phyloP scores from a whole-genome alignment of 1,284 basidiomycete species.

The Lentinula novae-zelandiae region DNA sequence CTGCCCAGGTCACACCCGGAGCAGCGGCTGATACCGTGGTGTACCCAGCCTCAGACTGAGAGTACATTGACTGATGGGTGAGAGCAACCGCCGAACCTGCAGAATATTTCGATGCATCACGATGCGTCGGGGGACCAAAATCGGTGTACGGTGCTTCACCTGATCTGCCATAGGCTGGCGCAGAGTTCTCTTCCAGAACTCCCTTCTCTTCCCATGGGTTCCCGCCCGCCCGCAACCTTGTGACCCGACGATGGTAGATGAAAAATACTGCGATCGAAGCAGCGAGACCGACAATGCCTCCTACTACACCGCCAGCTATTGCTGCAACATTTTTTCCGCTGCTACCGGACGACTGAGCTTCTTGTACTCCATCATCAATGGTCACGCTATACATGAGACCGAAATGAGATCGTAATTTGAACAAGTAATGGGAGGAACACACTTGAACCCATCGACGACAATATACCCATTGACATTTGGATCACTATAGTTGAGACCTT shows the following conservation, averaged over 20 bases:
- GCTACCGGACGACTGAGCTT: neutral
- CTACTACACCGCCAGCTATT: neutral
- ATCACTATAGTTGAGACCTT: neutral
- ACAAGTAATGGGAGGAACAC: neutral
- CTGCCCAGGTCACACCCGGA: neutral
- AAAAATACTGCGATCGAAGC: neutral
- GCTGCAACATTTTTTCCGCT: neutral
- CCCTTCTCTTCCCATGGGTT: neutral
- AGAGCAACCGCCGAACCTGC: neutral
- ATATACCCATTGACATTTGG: neutral
- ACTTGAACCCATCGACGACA: neutral
- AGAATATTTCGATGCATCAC: neutral
- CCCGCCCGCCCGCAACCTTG: no score
- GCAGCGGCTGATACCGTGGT: neutral
- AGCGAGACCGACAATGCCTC: neutral
- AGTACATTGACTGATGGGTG: neutral
- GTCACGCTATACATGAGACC: neutral
- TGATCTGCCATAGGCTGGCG: neutral
- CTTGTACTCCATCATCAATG: neutral
- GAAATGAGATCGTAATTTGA: neutral
- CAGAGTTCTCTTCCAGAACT: neutral
- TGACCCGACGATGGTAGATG: neutral
- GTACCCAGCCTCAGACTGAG: neutral
- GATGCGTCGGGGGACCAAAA: neutral
- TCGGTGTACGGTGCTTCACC: neutral